Conservation (phyloP, 768 basidiomycete species). For the Auriscalpium vulgare region DNA sequence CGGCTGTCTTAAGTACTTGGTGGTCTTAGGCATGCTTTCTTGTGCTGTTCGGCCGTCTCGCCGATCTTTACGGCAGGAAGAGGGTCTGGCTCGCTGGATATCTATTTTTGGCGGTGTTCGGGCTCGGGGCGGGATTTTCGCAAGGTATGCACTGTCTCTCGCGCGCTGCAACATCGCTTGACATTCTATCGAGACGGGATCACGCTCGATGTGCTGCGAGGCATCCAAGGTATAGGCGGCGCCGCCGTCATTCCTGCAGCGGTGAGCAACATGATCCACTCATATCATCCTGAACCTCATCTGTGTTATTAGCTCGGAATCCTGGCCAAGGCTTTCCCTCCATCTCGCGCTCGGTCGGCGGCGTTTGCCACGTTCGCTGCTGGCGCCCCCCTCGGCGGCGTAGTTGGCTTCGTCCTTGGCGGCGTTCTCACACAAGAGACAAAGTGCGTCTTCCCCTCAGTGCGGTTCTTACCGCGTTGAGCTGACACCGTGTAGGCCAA, state of each 20-base stretch:
- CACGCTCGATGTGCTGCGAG: slow-evolving; percentile 64
- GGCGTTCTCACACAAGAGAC: slow-evolving; percentile 49
- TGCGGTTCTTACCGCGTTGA: neutral
- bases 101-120: slow-evolving; percentile 42
- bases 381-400: slow-evolving; percentile 77
- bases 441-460: slow-evolving; percentile 1
- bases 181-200: slow-evolving; percentile 35
- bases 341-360: slow-evolving; percentile 54
- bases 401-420: slow-evolving; percentile 60
- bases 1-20: neutral
- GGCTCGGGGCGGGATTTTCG: slow-evolving; percentile 59
- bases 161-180: neutral
- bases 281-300: neutral
- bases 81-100: slow-evolving; percentile 57
- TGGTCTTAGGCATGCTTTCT: slow-evolving; percentile 61
- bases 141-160: slow-evolving; percentile 28
- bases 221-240: slow-evolving; percentile 70
- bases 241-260: slow-evolving; percentile 71
- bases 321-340: slow-evolving; percentile 70
- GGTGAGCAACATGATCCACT: slow-evolving; percentile 29
- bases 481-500: slow-evolving; percentile 13
- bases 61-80: slow-evolving; percentile 75
- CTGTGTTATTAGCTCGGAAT: slow-evolving; percentile 54
- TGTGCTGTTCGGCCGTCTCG: slow-evolving; percentile 68
- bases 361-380: slow-evolving; percentile 83